These are phyloP conservation scores for Fusarium denticulatum DNA, from an alignment of 2,329 filamentous ascomycete genomes.

Conservation along the genomic window DNA sequence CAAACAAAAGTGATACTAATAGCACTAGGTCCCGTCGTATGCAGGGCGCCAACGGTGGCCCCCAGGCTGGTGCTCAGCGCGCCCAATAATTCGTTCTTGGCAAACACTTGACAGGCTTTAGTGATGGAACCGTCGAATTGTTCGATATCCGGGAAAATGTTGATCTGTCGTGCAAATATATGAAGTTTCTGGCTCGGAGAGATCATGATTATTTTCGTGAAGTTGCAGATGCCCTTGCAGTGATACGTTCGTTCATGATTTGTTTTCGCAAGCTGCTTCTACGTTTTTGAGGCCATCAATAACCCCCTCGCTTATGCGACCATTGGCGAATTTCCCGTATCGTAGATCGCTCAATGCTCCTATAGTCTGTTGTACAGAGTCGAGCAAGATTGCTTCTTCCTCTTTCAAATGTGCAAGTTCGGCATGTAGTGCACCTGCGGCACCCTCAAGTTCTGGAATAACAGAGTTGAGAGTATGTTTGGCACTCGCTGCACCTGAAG, in stretches of 20 bases:
- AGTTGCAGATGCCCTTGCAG: conserved; percentile 25
- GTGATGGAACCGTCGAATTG: conserved; percentile 15
- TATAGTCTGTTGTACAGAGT: conserved; percentile 71
- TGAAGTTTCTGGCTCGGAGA: conserved; percentile 19
- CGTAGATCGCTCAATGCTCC: conserved; percentile 83
- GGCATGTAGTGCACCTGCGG: conserved; percentile 70
- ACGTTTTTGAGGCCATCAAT: conserved; percentile 68
- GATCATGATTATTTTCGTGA: conserved; percentile 24
- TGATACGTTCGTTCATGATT: conserved; percentile 47
- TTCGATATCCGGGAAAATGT: conserved; percentile 21
- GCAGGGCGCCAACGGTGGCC: conserved; percentile 31
- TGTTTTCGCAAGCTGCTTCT: conserved; percentile 69
- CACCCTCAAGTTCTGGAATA: conserved; percentile 74
- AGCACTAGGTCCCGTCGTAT: conserved; percentile 52
- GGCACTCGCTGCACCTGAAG: conserved; percentile 55
- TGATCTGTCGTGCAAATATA: conserved; percentile 25
- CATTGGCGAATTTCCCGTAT: conserved; percentile 78
- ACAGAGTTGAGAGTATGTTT: conserved; percentile 72
- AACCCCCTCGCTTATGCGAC: conserved; percentile 71
- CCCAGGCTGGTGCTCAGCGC: conserved; percentile 23
- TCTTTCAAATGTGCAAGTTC: conserved; percentile 73
- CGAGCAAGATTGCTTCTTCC: conserved; percentile 69
- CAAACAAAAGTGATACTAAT: conserved; percentile 35
- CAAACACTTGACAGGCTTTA: background rate
- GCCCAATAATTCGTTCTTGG: conserved; percentile 28